These are phyloP conservation scores for Calcarisporium arbuscula DNA, from an alignment of 2,329 filamentous ascomycete species.

Conservation along the genomic window DNA sequence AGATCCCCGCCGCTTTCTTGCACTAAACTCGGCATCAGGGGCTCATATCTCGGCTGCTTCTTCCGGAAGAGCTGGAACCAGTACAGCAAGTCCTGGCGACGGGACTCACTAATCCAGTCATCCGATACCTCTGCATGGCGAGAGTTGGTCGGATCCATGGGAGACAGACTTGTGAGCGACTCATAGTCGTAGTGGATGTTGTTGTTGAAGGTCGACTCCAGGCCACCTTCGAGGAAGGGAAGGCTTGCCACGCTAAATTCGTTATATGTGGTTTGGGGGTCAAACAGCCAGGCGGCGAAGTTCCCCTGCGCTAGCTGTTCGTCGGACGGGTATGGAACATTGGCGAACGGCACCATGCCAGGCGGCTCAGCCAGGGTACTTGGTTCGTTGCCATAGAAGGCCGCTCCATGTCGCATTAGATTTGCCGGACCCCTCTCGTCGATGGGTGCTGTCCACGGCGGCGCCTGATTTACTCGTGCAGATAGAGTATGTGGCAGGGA, in stretches of 20 bases:
- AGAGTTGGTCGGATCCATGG: conserved; percentile 37
- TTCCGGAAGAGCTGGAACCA: conserved; percentile 37
- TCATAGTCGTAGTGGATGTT: conserved; percentile 46
- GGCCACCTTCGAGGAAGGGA: conserved; percentile 41
- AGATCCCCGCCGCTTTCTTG: conserved; percentile 36
- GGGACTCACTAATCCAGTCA: conserved; percentile 37
- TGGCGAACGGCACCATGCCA: conserved; percentile 22
- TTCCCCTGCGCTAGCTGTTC: conserved; percentile 33
- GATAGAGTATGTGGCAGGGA: conserved; percentile 16
- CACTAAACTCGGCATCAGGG: conserved; percentile 25
- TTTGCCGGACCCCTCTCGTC: conserved; percentile 24
- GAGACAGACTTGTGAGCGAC: conserved; percentile 40
- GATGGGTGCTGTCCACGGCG: conserved; percentile 24
- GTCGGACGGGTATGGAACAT: conserved; percentile 19
- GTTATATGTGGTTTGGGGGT: conserved; percentile 33
- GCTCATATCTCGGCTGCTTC: conserved; percentile 35
- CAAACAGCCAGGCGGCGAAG: conserved; percentile 47
- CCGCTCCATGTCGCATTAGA: conserved; percentile 31
- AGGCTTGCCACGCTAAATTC: conserved; percentile 37
- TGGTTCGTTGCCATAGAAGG: conserved; percentile 28
- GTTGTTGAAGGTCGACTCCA: conserved; percentile 46
- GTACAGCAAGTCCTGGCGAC: conserved; percentile 37
- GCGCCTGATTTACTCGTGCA: conserved; percentile 8
- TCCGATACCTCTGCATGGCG: conserved; percentile 33
- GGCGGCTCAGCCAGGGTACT: conserved; percentile 24